Base-by-base conservation (phyloP, 352 stramenopile species). In the Phytophthora sansomeana region DNA sequence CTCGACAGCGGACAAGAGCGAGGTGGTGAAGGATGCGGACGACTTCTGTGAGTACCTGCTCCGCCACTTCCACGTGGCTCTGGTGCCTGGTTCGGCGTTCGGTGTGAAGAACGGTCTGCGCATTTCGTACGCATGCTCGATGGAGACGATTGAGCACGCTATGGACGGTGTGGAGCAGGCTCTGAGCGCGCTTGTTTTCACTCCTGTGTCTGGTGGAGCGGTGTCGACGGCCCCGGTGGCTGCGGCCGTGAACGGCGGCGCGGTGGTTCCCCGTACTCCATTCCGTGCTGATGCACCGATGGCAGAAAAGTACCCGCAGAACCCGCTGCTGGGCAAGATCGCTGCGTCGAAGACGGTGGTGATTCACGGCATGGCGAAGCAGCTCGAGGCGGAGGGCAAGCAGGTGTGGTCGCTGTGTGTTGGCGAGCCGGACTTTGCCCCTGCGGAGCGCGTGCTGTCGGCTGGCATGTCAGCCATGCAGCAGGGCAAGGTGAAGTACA, bases 121-220 rank as follows among this genome's bases (percentile, higher is more conserved):
- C 17, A 95, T 99, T 61, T 99, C 94, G 74, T 99, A 99, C 80
- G 97, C 97, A n/a, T 97, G 93, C 32, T 98, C 92, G 50, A 89
- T 97, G 78, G 93, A 98, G 67, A 87, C 79, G 60, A 77, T 95
- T 30, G 65, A 80, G 58, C 73, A 87, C 39, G 82, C 83, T 1
- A 72, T 95, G 61, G 76, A 91, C 58, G 83, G 77, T 2, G 53
- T 95, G 35, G 79, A 92, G 69, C 78, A 84, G n/a, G 81, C 81
- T 33, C 75, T 93, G 24, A 46, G 58, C 30, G 87, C 78, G 28
- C 64, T 95, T 28, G 72, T 62, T 9, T 61, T 87, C 35, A 41
- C 35, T 41, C 35, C 35, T 5, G 35, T 19, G 35, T 41, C 11
- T 8, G 10, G 35, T 14, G 35, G 35, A 17, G 35, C 35, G n/a